Percentiles rank a stretch among this genome's conserved stretches.
These are phyloP conservation scores for Colletotrichum australisinense DNA, from an alignment of 2,329 filamentous ascomycete genomes.

Conservation along the genomic window DNA sequence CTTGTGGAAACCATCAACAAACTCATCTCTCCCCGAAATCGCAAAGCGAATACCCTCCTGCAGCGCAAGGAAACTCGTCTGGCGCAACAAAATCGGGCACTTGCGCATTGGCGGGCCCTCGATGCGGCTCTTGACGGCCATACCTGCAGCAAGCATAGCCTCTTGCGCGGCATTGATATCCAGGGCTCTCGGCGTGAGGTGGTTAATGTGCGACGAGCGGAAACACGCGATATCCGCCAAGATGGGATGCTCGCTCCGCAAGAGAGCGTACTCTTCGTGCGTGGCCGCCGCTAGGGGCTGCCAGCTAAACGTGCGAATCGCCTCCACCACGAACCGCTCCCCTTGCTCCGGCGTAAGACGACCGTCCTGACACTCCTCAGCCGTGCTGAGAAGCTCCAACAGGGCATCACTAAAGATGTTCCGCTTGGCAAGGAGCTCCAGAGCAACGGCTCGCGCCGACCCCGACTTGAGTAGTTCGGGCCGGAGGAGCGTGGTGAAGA, in stretches of 20 bases:
- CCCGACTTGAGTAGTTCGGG: constrained; percentile 52
- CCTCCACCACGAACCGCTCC: constrained; percentile 53
- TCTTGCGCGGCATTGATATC: constrained; percentile 58
- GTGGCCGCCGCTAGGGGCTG: constrained; percentile 53
- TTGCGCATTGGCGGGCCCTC: constrained; percentile 60
- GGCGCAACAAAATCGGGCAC: constrained; percentile 60
- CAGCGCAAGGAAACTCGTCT: constrained; percentile 65
- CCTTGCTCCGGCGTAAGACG: constrained; percentile 45
- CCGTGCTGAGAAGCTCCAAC: constrained; percentile 47
- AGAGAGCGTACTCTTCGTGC: constrained; percentile 51
- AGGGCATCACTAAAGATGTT: constrained; percentile 55
- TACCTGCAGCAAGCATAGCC: constrained; percentile 52
- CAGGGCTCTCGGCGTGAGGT: constrained; percentile 62
- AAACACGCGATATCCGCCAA: constrained; percentile 59
- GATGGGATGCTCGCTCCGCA: constrained; percentile 57
- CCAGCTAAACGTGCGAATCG: constrained; percentile 61
- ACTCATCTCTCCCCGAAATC: constrained; percentile 18
- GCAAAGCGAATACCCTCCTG: constrained; percentile 59
- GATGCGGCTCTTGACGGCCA: constrained; percentile 60
- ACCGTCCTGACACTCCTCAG: constrained; percentile 43
- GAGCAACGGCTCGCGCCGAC: constrained; percentile 45
- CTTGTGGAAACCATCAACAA: constrained; percentile 52
- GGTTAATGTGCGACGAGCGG: constrained; percentile 61
- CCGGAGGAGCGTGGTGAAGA: constrained; percentile 51
- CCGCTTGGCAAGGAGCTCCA: constrained; percentile 47